phyloP scores from a whole-genome alignment of 1,284 basidiomycete genomes.

The Irpex sp. region DNA sequence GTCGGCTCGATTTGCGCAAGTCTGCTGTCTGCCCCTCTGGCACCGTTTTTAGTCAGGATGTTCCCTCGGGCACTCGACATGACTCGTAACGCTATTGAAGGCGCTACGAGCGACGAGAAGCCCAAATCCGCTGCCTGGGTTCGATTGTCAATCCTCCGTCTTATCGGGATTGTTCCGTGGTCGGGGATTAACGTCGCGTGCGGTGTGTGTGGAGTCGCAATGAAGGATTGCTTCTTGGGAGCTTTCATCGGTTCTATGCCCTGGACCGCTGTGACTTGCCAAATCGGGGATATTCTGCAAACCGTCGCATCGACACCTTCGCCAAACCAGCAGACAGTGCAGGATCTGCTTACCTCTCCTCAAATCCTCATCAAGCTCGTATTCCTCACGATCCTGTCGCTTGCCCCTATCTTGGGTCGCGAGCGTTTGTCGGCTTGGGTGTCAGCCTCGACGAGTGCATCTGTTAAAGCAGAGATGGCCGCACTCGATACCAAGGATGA shows the following conservation, averaged over 20 bases:
- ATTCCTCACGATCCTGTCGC: conserved; percentile 66
- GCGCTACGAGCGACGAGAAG: conserved; percentile 29
- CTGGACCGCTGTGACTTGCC: conserved; percentile 84
- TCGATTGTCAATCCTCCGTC: conserved; percentile 75
- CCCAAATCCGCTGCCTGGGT: conserved; percentile 71
- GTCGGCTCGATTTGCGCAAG: conserved; percentile 80
- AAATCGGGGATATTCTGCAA: conserved; percentile 81
- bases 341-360: conserved; percentile 65
- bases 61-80: conserved; percentile 84
- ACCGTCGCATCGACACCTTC: conserved; percentile 65
- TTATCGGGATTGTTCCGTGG: conserved; percentile 90
- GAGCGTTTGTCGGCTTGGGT: conserved; percentile 55
- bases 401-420: conserved; percentile 72
- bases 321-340: conserved; percentile 62
- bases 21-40: conserved; percentile 74
- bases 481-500: conserved; percentile 26
- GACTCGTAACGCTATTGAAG: conserved; percentile 64
- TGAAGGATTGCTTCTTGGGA: conserved; percentile 72
- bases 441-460: conserved; percentile 23
- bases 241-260: conserved; percentile 76
- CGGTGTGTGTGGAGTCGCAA: conserved; percentile 78
- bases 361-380: conserved; percentile 68
- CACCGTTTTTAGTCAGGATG: conserved; percentile 71
- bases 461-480: conserved; percentile 4
- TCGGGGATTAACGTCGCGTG: conserved; percentile 92